Evolutionary conservation across 2,329 filamentous ascomycete species (phyloP).

Genomic region (Xylariaceae sp.): DNA sequence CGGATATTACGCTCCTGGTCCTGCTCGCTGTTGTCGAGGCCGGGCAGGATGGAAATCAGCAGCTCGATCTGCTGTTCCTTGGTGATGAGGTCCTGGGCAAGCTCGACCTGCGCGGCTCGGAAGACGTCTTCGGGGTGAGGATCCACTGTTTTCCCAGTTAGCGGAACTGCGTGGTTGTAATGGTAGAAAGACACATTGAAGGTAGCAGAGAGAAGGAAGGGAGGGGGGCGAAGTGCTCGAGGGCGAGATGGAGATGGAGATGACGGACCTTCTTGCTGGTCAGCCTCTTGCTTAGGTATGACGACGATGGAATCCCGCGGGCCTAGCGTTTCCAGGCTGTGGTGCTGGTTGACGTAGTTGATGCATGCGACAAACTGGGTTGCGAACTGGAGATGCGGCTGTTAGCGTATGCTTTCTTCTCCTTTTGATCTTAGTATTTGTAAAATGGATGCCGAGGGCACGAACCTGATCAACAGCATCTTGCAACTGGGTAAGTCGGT

Average conservation of each 20-base stretch:
- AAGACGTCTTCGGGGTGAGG: slow-evolving; percentile 70
- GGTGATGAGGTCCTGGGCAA: slow-evolving; percentile 77
- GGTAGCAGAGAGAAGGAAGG: too few relatives aligned
- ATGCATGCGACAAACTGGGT: slow-evolving; percentile 73
- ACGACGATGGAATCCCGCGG: slow-evolving; percentile 66
- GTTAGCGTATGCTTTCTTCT: slow-evolving; percentile 13
- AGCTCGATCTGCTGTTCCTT: slow-evolving; percentile 86
- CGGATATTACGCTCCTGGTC: slow-evolving; percentile 74
- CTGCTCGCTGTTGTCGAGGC: slow-evolving; percentile 77
- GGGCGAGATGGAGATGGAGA: neutral
- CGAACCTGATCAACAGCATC: slow-evolving; percentile 82
- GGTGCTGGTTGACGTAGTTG: slow-evolving; percentile 71
- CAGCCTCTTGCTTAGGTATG: slow-evolving; percentile 58
- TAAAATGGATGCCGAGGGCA: neutral
- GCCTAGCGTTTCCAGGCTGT: slow-evolving; percentile 67
- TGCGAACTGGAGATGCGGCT: slow-evolving; percentile 57
- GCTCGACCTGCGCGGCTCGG: slow-evolving; percentile 70
- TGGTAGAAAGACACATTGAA: too few relatives aligned
- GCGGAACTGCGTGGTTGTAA: neutral
- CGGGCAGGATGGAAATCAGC: slow-evolving; percentile 76
- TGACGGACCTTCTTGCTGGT: slow-evolving; percentile 56
- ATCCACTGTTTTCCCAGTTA: slow-evolving; percentile 54
- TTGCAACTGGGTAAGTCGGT: slow-evolving; percentile 82
- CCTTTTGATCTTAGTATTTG: neutral
- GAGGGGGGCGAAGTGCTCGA: too few relatives aligned